Base-by-base conservation (phyloP, 441 rosid genomes). In the Arabidopsis lyrata region DNA sequence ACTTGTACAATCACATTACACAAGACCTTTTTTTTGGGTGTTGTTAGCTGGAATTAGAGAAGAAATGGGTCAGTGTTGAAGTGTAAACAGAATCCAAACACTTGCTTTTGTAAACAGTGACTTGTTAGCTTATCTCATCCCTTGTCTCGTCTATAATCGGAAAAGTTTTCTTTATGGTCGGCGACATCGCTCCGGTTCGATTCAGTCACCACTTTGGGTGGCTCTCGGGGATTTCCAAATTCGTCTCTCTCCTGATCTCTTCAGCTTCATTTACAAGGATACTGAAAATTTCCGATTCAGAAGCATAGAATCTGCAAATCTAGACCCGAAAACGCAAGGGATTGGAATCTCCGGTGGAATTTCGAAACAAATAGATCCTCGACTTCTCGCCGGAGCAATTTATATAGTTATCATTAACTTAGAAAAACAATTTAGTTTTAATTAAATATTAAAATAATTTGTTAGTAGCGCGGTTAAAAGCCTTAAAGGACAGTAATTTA, bases 21-120 rank as follows among this genome's bases (percentile, higher is more conserved):
- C 32, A 59, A 36, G 11, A 20, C 29, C 29, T 11, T 20, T 38
- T 52, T 59, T 38, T 59, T 29, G 8, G 47, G 47, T 36, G 18
- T 64, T 57, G 24, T 55, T 52, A 52, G 24, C 34, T 48, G 73
- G 55, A 45, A 2, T 34, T 57, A 57, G 53, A 32, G 42, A 61
- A 60, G 58, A 47, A 69, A 58, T 6, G 57, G 29, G 18, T 24
- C 58, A 48, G 49, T 69, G 35, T 56, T 13, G 0, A 56, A 44
- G n/a, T 57, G 47, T 70, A 12, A 24, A 50, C 67, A 60, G 12
- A 31, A 50, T 60, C 50, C 6, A 35, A 3, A 13, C 48, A 14
- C 13, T 49, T 52, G 35, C n/a, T 13, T 29, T 66, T n/a, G 68
- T 31, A 15, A 63, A 45, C 45, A 4, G 16, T 45, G 41, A 10